These are phyloP conservation scores for Curvularia sp. DNA, from an alignment of 2,329 filamentous ascomycete species.

Conservation along the genomic window DNA sequence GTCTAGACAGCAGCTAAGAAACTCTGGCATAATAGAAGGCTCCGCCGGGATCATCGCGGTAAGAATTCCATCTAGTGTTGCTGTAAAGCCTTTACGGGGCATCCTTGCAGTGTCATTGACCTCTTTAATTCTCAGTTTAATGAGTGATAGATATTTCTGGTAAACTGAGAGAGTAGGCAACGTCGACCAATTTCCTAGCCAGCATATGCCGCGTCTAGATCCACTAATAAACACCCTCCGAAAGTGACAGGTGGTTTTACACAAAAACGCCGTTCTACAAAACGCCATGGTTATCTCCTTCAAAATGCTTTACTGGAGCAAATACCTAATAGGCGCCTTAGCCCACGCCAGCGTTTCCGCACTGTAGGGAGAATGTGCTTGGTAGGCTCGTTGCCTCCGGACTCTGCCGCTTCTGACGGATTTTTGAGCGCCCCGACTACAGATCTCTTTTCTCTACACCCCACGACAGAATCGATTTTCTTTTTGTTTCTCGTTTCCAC, in stretches of 20 bases:
- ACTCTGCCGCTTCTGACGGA: neutral
- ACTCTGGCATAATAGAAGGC: too few species aligned
- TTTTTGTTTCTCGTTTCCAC: neutral
- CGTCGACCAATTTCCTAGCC: neutral
- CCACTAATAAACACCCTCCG: neutral
- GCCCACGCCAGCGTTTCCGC: neutral
- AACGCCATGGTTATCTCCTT: neutral
- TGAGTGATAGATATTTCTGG: neutral
- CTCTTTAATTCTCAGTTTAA: neutral
- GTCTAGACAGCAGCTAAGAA: neutral
- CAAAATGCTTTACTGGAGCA: neutral
- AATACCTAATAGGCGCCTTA: neutral
- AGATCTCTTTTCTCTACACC: neutral
- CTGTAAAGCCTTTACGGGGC: too few species aligned
- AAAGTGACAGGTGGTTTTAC: neutral
- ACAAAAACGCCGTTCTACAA: neutral
- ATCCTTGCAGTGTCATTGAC: neutral
- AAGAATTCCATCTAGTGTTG: neutral
- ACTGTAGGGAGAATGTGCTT: neutral
- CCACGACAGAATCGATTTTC: conserved; percentile 4
- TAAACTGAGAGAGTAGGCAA: neutral
- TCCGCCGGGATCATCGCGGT: too few species aligned
- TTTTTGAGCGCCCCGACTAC: neutral
- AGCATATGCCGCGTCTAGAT: neutral
- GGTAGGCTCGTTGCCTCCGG: neutral